Conservation (phyloP, 805 yeast genomes). For the Grigorovia transvaalensis region DNA sequence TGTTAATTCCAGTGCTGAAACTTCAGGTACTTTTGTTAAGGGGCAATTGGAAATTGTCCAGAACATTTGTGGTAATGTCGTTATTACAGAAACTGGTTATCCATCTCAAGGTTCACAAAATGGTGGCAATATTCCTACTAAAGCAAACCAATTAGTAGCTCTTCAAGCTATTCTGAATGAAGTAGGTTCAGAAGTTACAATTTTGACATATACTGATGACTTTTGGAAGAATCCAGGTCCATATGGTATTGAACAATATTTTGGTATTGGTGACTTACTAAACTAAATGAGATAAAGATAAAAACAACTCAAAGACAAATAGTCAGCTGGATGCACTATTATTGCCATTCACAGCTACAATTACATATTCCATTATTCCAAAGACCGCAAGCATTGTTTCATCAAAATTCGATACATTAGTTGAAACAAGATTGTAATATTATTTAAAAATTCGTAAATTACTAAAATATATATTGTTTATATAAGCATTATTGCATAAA, state of each 20-base stretch:
- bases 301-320: too few relatives aligned
- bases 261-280: conserved; percentile 47
- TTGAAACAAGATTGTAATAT: not conserved
- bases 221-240: conserved; percentile 80
- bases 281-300: conserved; percentile 4
- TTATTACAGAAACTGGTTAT: conserved; percentile 82
- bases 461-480: not conserved
- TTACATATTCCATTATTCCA: not conserved
- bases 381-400: not conserved
- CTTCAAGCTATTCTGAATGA: conserved; percentile 49
- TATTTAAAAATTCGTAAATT: not conserved
- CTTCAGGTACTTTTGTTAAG: conserved; percentile 61
- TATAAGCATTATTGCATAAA: not conserved
- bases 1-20: conserved; percentile 44
- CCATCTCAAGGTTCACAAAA: conserved; percentile 65
- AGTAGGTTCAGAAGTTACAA: conserved; percentile 50
- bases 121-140: conserved; percentile 64
- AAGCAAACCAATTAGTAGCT: conserved; percentile 63
- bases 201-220: conserved; percentile 75
- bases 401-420: not conserved
- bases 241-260: conserved; percentile 77
- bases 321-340: too few relatives aligned
- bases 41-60: conserved; percentile 50
- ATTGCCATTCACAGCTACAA: not conserved
- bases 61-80: conserved; percentile 44